These are phyloP conservation scores for Schoenoplectus triqueter DNA, from an alignment of 202 grass and related monocot species.

Conservation along the genomic window DNA sequence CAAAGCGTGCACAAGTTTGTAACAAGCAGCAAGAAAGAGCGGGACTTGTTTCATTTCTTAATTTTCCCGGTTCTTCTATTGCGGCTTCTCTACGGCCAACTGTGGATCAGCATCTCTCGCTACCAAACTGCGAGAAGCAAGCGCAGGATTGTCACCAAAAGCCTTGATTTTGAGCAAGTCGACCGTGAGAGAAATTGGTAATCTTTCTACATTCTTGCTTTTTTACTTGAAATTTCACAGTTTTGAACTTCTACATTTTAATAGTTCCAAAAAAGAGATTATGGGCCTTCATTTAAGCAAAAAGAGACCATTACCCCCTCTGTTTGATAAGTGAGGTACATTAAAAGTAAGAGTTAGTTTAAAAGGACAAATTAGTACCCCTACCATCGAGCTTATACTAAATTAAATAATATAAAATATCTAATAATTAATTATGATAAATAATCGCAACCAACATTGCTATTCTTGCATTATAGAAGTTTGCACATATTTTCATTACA, in stretches of 20 bases:
- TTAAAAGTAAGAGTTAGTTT: no score
- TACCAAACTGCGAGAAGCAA: slow-evolving; percentile 64
- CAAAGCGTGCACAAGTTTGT: slow-evolving; percentile 54
- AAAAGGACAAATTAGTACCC: no score
- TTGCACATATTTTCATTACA: no score
- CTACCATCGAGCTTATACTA: no score
- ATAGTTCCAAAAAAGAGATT: background rate
- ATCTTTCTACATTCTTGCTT: slow-evolving; percentile 17
- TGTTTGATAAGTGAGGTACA: no score
- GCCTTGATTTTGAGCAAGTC: slow-evolving; percentile 86
- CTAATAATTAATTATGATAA: no score
- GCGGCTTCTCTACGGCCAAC: slow-evolving; percentile 64
- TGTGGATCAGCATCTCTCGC: slow-evolving; percentile 81
- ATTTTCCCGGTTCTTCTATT: slow-evolving; percentile 59
- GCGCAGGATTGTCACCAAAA: slow-evolving; percentile 75
- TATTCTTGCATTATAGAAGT: no score
- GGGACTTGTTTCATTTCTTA: slow-evolving; percentile 48
- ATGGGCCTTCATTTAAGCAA: background rate
- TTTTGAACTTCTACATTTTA: no score
- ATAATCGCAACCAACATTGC: no score
- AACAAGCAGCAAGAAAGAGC: slow-evolving; percentile 40
- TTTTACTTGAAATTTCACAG: background rate
- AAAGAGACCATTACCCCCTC: background rate
- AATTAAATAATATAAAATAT: no score
- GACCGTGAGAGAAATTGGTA: slow-evolving; percentile 86